A percentile compares a stretch with the other conserved stretches of the same genome.
Conservation (phyloP, 345 rosid genomes). For the Pugionium dolabratum region DNA sequence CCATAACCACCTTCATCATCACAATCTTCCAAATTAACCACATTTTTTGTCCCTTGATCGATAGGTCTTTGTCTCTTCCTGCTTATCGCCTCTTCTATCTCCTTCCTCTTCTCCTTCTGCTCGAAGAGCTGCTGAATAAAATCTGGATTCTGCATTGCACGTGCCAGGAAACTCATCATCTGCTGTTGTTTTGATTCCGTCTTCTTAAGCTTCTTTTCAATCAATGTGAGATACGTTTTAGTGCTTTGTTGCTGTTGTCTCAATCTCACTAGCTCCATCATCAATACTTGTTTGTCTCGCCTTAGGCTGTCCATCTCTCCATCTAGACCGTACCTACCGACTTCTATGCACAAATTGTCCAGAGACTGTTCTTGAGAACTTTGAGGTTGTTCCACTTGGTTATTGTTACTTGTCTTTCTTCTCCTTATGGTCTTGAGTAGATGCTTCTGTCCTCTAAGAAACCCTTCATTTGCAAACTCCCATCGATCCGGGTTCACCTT, state of each 20-base stretch:
- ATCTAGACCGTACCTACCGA: constrained; percentile 62
- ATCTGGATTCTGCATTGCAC: constrained; percentile 65
- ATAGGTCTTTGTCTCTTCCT: constrained; percentile 59
- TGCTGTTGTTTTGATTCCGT: constrained; percentile 66
- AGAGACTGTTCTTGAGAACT: constrained; percentile 49
- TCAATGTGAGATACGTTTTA: constrained; percentile 47
- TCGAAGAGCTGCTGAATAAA: constrained; percentile 58
- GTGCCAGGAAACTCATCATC: constrained; percentile 74
- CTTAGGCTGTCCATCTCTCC: constrained; percentile 57
- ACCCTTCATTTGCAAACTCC: constrained; percentile 84
- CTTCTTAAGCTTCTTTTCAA: constrained; percentile 58
- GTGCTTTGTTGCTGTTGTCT: constrained; percentile 66
- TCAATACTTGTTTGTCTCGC: constrained; percentile 64
- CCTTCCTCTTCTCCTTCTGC: constrained; percentile 53
- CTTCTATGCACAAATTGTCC: constrained; percentile 63
- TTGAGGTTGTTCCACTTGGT: constrained; percentile 34
- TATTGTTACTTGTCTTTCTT: constrained; percentile 45
- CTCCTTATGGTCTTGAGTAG: constrained; percentile 63
- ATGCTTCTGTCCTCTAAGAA: constrained; percentile 71
- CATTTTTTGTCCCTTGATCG: constrained; percentile 44
- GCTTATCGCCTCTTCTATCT: constrained; percentile 57
- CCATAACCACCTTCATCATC: constrained; percentile 20
- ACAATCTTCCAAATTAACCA: constrained; percentile 33
- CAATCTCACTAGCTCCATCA: constrained; percentile 62
- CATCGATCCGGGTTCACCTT: constrained; percentile 94